Evolutionary conservation across 805 yeast species (phyloP).

Genomic region (Wickerhamomyces bisporus): DNA sequence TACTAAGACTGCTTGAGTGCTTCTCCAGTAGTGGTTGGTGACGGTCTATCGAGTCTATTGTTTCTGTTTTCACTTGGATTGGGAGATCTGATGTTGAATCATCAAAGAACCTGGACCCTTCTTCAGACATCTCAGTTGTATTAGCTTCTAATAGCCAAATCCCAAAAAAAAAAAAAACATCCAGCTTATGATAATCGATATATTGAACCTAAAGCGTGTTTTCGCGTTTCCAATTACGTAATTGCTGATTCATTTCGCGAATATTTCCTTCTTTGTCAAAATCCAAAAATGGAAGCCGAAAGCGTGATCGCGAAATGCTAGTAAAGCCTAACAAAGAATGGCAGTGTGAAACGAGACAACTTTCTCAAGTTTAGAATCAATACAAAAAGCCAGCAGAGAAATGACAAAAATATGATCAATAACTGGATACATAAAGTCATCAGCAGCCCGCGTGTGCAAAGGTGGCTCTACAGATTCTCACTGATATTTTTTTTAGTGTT

Average conservation of each 20-base stretch:
- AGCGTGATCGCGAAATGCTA: no score
- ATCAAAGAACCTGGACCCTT: conserved; percentile 12
- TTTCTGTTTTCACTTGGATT: not conserved
- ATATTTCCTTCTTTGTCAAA: no score
- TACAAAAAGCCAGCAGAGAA: no score
- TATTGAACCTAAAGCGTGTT: conserved; percentile 1
- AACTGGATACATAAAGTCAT: not conserved
- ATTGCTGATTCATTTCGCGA: conserved; percentile 1
- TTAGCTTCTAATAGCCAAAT: no score
- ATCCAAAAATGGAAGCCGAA: no score
- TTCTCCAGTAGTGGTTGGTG: not conserved
- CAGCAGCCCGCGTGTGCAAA: conserved; percentile 12
- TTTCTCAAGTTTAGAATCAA: no score
- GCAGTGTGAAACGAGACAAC: no score
- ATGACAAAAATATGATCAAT: not conserved
- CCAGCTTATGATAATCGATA: no score
- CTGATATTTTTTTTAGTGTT: conserved; percentile 34
- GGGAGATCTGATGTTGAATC: conserved; percentile 1
- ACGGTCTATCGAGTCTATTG: conserved; percentile 1
- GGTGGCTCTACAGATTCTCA: conserved; percentile 44
- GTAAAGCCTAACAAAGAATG: no score
- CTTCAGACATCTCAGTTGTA: conserved; percentile 10
- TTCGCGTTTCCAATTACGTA: not conserved
- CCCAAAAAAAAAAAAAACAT: no score
- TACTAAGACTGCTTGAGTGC: not conserved